Evolutionary conservation across 495 filamentous ascomycete species (phyloP), one percentile per base, ranked within the genome.

Genomic region (Podospora conica): DNA sequence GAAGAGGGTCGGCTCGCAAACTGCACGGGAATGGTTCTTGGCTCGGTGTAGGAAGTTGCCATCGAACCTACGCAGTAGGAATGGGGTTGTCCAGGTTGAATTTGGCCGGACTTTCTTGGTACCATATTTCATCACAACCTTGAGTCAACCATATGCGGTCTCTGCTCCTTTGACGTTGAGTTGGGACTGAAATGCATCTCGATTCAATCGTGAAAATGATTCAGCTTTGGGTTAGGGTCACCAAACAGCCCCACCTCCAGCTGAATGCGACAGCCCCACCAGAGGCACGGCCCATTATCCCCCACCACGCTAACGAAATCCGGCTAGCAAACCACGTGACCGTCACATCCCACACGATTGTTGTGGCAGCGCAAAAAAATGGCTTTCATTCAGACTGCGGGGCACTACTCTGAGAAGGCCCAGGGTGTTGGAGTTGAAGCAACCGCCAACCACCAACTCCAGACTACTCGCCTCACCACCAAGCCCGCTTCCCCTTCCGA

Each of bases 361-460:
- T 61, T 25, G 61, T 23, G 54, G 56, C 60, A 57, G 25, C 53
- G 29, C 61, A 64, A 64, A 64, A 58, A 64, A 58, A 28, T 53
- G 65, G 40, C 24, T 21, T 22, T 55, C 40, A 48, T 48, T 48
- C 33, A 63, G 63, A 23, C 21, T 65, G 53, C 64, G 64, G 63
- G 63, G 63, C 63, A 64, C 21, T 23, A 23, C 9, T 53, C 15
- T 20, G 18, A 31, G 40, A 61, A 53, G 60, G 28, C 59, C 20
- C 60, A 24, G 60, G 60, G 28, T 48, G 29, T 61, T 61, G 59
- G 15, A 40, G 55, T 58, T 48, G 63, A 57, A 58, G 54, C 53
- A 20, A 27, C 15, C 61, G 23, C 59, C 65, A 23, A 58, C 18
- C 48, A 53, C 40, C 54, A 59, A 62, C 48, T 55, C 48, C 61